A percentile compares a stretch with the other conserved stretches of the same genome.
Conservation (phyloP, 805 yeast species). For the Zygotorulaspora florentina region DNA sequence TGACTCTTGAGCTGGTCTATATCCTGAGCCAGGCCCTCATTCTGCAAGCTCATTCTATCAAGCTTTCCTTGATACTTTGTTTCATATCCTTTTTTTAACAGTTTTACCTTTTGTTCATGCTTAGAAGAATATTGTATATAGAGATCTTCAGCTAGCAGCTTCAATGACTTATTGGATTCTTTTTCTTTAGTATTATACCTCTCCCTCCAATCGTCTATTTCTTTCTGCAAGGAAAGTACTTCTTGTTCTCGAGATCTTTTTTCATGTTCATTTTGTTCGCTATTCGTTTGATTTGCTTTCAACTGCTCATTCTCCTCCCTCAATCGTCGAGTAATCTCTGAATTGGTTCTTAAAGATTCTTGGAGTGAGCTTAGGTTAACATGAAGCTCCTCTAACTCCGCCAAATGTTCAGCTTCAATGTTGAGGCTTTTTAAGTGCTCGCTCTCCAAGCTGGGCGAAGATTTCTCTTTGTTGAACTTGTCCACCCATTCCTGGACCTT, state of each 20-base stretch:
- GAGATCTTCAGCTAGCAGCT: slow-evolving; percentile 62
- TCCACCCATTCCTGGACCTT: slow-evolving; percentile 24
- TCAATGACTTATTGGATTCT: slow-evolving; percentile 51
- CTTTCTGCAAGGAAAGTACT: slow-evolving; percentile 18
- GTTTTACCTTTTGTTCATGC: slow-evolving; percentile 66
- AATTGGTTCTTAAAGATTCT: slow-evolving; percentile 26
- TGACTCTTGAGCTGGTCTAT: slow-evolving; percentile 48
- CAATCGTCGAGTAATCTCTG: slow-evolving; percentile 27
- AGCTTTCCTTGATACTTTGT: slow-evolving; percentile 46
- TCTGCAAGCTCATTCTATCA: slow-evolving; percentile 41
- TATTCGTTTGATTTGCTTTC: slow-evolving; percentile 23
- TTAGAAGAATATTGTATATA: slow-evolving; percentile 72
- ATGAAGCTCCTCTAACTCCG: slow-evolving; percentile 37
- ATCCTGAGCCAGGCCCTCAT: slow-evolving; percentile 46
- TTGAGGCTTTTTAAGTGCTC: slow-evolving; percentile 22
- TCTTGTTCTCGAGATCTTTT: neutral
- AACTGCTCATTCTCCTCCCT: slow-evolving; percentile 28
- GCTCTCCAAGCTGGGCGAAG: slow-evolving; percentile 28
- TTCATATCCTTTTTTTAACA: slow-evolving; percentile 56
- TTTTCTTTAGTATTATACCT: slow-evolving; percentile 41
- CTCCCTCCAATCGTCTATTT: slow-evolving; percentile 30
- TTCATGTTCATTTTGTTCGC: slow-evolving; percentile 12
- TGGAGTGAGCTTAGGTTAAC: slow-evolving; percentile 35
- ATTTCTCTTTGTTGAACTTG: slow-evolving; percentile 19
- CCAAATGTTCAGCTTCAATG: slow-evolving; percentile 36